These are phyloP conservation scores for Colletotrichum shisoi DNA, from an alignment of 2,329 filamentous ascomycete species.

Conservation along the genomic window DNA sequence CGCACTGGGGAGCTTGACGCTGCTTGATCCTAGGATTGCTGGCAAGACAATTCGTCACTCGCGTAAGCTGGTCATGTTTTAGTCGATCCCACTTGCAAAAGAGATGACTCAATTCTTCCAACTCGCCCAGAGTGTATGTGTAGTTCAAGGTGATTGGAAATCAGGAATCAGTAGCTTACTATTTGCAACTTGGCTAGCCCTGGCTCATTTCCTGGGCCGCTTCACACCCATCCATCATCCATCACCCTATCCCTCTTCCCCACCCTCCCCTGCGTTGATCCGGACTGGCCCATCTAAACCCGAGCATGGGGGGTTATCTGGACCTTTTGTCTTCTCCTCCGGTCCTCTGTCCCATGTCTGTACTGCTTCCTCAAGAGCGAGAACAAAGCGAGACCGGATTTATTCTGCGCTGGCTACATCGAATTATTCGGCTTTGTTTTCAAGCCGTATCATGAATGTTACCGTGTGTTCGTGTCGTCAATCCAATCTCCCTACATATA, in stretches of 20 bases:
- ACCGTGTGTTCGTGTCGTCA: neutral
- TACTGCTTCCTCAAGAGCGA: neutral
- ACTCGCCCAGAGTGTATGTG: neutral
- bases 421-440: conserved; percentile 2
- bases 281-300: conserved; percentile 3
- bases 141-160: neutral
- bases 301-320: conserved; percentile 27
- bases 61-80: neutral
- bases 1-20: neutral
- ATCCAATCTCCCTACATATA: neutral
- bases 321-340: conserved; percentile 10
- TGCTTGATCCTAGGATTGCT: neutral
- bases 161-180: neutral
- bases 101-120: neutral
- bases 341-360: neutral
- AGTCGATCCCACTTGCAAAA: neutral
- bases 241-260: neutral
- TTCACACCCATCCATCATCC: neutral
- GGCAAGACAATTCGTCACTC: neutral
- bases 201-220: neutral
- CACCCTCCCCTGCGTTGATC: neutral
- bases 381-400: conserved; percentile 7
- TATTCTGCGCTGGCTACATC: neutral
- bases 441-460: neutral
- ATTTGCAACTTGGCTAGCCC: conserved; percentile 2